phyloP scores from a whole-genome alignment of 306 rosid genomes.

The Ormosia emarginata region DNA sequence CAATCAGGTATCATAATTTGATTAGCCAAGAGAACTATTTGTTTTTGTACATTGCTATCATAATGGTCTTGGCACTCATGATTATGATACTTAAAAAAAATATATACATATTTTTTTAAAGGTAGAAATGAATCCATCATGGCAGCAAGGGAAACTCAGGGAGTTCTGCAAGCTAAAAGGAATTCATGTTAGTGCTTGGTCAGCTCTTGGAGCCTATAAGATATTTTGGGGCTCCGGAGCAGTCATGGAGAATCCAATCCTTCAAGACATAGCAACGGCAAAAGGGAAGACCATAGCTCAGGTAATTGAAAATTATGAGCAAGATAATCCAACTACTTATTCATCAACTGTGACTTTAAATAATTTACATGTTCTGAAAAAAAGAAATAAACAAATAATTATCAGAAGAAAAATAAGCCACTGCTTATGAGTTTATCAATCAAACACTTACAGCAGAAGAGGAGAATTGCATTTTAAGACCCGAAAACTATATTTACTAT shows the following conservation, averaged over 20 bases:
- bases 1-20: slow-evolving; percentile 34
- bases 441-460: neutral
- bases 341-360: neutral
- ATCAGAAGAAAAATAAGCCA: neutral
- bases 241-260: slow-evolving; percentile 45
- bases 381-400: neutral
- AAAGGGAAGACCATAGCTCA: slow-evolving; percentile 44
- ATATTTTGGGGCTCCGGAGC: slow-evolving; percentile 49
- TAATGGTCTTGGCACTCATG: neutral
- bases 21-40: neutral
- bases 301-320: slow-evolving; percentile 29
- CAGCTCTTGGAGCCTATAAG: slow-evolving; percentile 47
- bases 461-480: neutral
- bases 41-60: neutral
- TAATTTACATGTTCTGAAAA: neutral
- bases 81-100: neutral
- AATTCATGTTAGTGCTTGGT: slow-evolving; percentile 58
- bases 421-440: neutral
- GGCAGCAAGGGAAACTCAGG: slow-evolving; percentile 46
- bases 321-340: neutral
- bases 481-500: neutral
- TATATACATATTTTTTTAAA: too few relatives aligned
- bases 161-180: slow-evolving; percentile 41
- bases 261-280: slow-evolving; percentile 38
- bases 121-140: slow-evolving; percentile 55